Base-by-base conservation (phyloP, 768 basidiomycete genomes). In the Cystobasidium tubakii region DNA sequence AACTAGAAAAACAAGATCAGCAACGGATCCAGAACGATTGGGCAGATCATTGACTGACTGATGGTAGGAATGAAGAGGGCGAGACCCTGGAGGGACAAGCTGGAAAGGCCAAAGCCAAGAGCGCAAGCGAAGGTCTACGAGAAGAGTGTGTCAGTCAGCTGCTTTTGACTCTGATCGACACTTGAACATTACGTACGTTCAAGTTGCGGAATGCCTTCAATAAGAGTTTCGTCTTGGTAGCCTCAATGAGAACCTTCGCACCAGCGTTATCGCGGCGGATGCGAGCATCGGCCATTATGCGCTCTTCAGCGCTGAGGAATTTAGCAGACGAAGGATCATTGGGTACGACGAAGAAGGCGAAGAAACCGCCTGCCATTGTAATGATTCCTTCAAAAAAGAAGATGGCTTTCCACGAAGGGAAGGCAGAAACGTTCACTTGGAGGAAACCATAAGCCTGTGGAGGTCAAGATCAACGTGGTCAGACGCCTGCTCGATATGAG, bases 371-470 rank as follows among this genome's bases (percentile, higher is more conserved):
- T 1, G 43, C 74, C 4, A 75, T 54, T 0, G 74, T 62, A 46
- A 75, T 72, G 57, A 75, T 29, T 1, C 74, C 74, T 39, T 75
- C 74, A 25, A 55, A 73, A 57, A 72, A 72, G 46, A 75, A 72
- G 43, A 72, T 75, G 46, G 57, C 57, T 33, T 69, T 23, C 69
- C 74, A 75, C 0, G 44, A 54, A 0, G 57, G 25, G 25, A 43
- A 54, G 27, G 46, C 21, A 34, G 57, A 54, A 1, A 36, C 46
- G 62, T 73, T 55, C 9, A 44, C 60, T 62, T 42, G 66, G 29
- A 63, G 62, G 23, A 63, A 72, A 21, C 67, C 69, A 27, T 65
- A 65, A 27, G 63, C 63, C 36, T 42, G 19, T 39, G 4, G 17
- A 34, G 10, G 15, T 6, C 15, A n/a, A n/a, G n/a, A n/a, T n/a